Percentiles rank a stretch among this genome's conserved stretches.
phyloP scores from a whole-genome alignment of 371 early-diverging fungal species.

The Rhizopus microsporus region DNA sequence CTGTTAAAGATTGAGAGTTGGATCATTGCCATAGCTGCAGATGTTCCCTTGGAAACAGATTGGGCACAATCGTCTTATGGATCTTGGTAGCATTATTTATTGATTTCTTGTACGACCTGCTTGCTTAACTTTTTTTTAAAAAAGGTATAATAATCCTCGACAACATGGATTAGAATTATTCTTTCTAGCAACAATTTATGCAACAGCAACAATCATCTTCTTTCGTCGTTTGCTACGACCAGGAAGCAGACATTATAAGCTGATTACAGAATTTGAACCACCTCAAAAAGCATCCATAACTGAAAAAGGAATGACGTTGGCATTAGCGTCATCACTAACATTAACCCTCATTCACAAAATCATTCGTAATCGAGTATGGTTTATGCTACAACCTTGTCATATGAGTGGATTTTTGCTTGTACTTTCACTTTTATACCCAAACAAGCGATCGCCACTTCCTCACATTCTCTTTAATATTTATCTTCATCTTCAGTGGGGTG shows the following conservation, averaged over 20 bases:
- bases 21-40: slow-evolving; percentile 48
- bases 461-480: slow-evolving; percentile 63
- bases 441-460: slow-evolving; percentile 49
- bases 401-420: slow-evolving; percentile 59
- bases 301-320: slow-evolving; percentile 45
- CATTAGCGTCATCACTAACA: slow-evolving; percentile 44
- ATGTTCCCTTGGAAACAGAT: slow-evolving; percentile 59
- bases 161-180: slow-evolving; percentile 62
- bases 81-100: slow-evolving; percentile 47
- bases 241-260: slow-evolving; percentile 34
- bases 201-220: slow-evolving; percentile 39
- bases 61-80: slow-evolving; percentile 58
- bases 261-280: slow-evolving; percentile 38
- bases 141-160: slow-evolving; percentile 62
- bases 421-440: slow-evolving; percentile 48
- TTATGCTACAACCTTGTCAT: slow-evolving; percentile 68
- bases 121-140: slow-evolving; percentile 1
- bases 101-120: slow-evolving; percentile 22
- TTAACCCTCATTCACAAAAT: slow-evolving; percentile 56
- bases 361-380: slow-evolving; percentile 47
- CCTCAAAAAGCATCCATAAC: slow-evolving; percentile 41
- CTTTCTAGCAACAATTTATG: slow-evolving; percentile 48
- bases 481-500: slow-evolving; percentile 67
- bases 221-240: slow-evolving; percentile 50
- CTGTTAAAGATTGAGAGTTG: slow-evolving; percentile 34